phyloP scores from a whole-genome alignment of 768 basidiomycete species.

The Mrakia blollopis region DNA sequence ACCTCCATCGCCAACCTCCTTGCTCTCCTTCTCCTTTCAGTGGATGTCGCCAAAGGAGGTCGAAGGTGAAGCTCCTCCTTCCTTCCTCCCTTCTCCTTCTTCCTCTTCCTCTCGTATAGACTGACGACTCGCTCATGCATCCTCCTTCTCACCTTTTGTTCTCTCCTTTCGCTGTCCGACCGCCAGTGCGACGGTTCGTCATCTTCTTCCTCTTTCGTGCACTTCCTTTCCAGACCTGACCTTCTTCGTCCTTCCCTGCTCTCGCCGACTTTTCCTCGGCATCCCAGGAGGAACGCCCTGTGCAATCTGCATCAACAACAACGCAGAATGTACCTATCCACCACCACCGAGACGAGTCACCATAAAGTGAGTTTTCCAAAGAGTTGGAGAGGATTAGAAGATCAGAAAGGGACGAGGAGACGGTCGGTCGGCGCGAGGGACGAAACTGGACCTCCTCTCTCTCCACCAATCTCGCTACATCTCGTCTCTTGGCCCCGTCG shows the following conservation, averaged over 20 bases:
- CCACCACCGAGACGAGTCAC: slow-evolving; percentile 7
- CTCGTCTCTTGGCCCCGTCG: too few relatives aligned
- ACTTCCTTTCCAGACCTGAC: not conserved
- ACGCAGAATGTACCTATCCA: slow-evolving; percentile 3
- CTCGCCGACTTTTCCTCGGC: too few relatives aligned
- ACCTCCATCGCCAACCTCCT: not conserved
- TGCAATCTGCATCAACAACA: slow-evolving; percentile 7
- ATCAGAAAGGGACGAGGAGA: not conserved
- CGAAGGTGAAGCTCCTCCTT: not conserved
- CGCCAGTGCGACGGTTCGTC: slow-evolving; percentile 7
- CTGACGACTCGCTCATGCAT: not conserved
- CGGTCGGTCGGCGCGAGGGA: too few relatives aligned
- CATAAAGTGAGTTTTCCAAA: slow-evolving; percentile 13
- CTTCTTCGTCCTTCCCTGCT: not conserved
- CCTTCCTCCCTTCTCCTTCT: not conserved
- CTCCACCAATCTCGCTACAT: too few relatives aligned
- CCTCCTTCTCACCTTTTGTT: not conserved
- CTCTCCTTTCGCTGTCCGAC: not conserved
- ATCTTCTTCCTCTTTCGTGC: not conserved
- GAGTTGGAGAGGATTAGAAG: not conserved
- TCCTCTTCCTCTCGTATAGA: not conserved
- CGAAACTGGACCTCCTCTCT: too few relatives aligned
- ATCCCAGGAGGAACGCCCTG: slow-evolving; percentile 6
- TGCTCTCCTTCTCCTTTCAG: not conserved
- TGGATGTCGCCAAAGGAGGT: slow-evolving; percentile 1